Evolutionary conservation across 371 early-diverging fungal genomes (phyloP), one percentile per base, ranked within the genome.

Genomic region (Rhizomucor pusillus): DNA sequence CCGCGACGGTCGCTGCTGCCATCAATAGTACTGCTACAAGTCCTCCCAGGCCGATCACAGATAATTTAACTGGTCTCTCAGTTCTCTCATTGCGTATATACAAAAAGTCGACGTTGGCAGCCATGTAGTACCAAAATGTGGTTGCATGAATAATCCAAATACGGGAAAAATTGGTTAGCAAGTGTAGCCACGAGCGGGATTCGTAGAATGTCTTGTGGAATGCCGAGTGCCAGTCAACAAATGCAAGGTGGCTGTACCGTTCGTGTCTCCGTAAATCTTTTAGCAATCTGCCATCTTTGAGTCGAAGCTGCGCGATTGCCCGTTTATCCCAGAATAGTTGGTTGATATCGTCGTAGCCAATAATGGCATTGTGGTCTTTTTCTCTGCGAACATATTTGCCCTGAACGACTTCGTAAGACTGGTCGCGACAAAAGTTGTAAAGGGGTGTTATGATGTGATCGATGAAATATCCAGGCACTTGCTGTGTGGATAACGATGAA

Each of bases 321-420:
- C 86, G 80, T 10, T 80, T 82, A 29, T 83, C 75, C 92, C 93
- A 92, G 65, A 94, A 94, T 11, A 88, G 67, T 60, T 94, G 91
- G 58, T 94, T 94, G 50, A 92, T 80, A 53, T 94, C 94, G 59
- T 92, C 94, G 61, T 93, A 93, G 16, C 93, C 93, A 44, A 94
- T 84, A 20, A 84, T 85, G n/a, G 69, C 67, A 24, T 80, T 69
- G 65, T 94, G 95, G 54, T 93, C 94, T 49, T 81, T 82, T 69
- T 92, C 91, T 43, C 85, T 81, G 58, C 87, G 88, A 22, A 91
- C 77, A 58, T 81, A 86, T 51, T 88, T 87, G 41, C 89, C 88
- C 36, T 80, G 81, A 50, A 85, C 80, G 16, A 86, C 60, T 61
- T 90, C 82, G 60, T 92, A 91, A 22, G 79, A 70, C 65, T 92